Evolutionary conservation across 1,284 basidiomycete species (phyloP), one percentile per base, ranked within the genome.

Genomic region (Abortiporus biennis): DNA sequence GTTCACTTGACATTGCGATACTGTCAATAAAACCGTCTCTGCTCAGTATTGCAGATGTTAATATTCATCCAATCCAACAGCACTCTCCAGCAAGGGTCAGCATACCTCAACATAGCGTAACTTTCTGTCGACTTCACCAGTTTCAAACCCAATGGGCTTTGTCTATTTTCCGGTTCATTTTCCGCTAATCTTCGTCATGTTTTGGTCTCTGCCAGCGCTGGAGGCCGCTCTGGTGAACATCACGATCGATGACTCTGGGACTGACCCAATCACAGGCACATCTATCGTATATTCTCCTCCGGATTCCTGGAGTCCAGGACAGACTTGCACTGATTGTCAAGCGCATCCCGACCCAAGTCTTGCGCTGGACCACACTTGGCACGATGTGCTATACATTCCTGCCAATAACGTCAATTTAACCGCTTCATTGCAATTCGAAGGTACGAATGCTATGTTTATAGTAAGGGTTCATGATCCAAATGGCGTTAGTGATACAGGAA

Each of bases 181-280:
- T n/a, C n/a, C n/a, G n/a, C n/a, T n/a, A n/a, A n/a, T n/a, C n/a
- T n/a, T n/a, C n/a, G n/a, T n/a, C n/a, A n/a, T n/a, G n/a, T n/a
- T n/a, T n/a, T n/a, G n/a, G n/a, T n/a, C n/a, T n/a, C n/a, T n/a
- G n/a, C n/a, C n/a, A n/a, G n/a, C n/a, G n/a, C n/a, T n/a, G n/a
- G n/a, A n/a, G n/a, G 59, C 54, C 17, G 52, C 53, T 3, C 49
- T 66, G 2, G 55, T 63, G n/a, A 69, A 67, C 47, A 54, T 66
- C 2, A 63, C 67, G 0, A 66, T 74, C 33, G 71, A 74, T 50
- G 70, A 74, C 47, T 55, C 65, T 0, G 53, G 54, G 13, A 61
- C 65, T 13, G 65, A 68, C 45, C 55, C 65, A 3, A 40, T 59
- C 8, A 62, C 64, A 5, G 61, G 63, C 3, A 37, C 35, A 6